Base-by-base conservation (phyloP, 495 filamentous ascomycete species). In the Xylaria longipes region DNA sequence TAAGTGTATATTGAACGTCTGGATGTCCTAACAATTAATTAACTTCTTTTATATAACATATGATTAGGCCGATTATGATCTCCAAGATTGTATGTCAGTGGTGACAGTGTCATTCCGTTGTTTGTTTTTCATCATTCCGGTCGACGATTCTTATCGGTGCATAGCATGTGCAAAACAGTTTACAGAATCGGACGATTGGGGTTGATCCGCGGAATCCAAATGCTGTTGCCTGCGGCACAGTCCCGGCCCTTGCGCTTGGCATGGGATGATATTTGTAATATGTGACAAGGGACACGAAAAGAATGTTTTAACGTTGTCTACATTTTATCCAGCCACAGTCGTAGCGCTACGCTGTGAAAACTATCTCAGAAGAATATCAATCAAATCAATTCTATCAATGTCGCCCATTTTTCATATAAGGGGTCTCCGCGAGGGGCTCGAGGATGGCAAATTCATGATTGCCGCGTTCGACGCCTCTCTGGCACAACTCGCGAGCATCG, bases 381-480 rank as follows among this genome's bases (percentile, higher is more conserved):
- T 17, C 20, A 57, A 37, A 50, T 43, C 15, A 39, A 29, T 39
- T 27, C 1, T 15, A 41, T 20, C 27, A 61, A 69, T 69, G 67
- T 62, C 67, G 20, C 9, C 41, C 6, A 62, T 6, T n/a, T 70
- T 70, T 22, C 68, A 70, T 39, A 35, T 70, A 15, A 70, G 58
- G 39, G 58, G 58, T 7, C 45, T 56, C 12, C 31, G n/a, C 14
- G 58, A 56, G 7, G 57, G 56, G 31, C n/a, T 17, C 5, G 68
- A 62, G 11, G 68, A 61, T 6, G 57, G 14, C 41, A 41, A 70
- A 14, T 50, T 70, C 43, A 52, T 63, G 29, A 48, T 70, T 1
- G 68, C 60, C n/a, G 41, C 68, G 4, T 70, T 22, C 57, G 57
- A 70, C 45, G 22, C 68, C 57, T 35, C 68, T 22, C 48, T 70